A percentile compares a stretch with the other conserved stretches of the same genome.
phyloP scores from a whole-genome alignment of 163 green algal genomes.

The Chloromonas sp. region DNA sequence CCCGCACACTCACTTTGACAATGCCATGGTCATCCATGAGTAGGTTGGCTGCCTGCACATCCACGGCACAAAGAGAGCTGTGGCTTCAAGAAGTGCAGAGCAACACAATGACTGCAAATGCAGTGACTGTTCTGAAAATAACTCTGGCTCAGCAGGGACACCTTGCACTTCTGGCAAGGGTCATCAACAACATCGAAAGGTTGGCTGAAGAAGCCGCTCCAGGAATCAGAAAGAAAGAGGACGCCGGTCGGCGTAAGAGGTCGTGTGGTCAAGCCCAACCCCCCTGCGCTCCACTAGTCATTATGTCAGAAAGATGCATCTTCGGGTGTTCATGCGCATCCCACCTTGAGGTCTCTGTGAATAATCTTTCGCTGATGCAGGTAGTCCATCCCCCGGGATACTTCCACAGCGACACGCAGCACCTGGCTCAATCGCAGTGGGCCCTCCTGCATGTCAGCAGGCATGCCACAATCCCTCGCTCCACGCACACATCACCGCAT shows the following conservation, averaged over 20 bases:
- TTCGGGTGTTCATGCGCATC: slow-evolving; percentile 11
- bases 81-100: no score
- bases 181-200: no score
- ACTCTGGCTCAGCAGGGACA: no score
- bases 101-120: no score
- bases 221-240: no score
- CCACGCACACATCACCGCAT: no score
- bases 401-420: slow-evolving; percentile 79
- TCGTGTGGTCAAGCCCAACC: no score
- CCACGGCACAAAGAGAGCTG: no score
- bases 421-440: slow-evolving; percentile 60
- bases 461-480: no score
- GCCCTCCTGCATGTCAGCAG: slow-evolving; percentile 36
- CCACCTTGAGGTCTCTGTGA: slow-evolving; percentile 91
- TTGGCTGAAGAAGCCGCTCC: no score
- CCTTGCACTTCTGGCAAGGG: no score
- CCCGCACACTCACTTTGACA: slow-evolving; percentile 38
- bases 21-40: slow-evolving; percentile 92
- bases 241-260: background rate
- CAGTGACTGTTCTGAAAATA: no score
- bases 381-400: slow-evolving; percentile 97
- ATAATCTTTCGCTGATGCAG: slow-evolving; percentile 98
- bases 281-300: background rate
- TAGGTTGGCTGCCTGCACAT: slow-evolving; percentile 77
- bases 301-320: background rate